Evolutionary conservation across 768 basidiomycete species (phyloP), one percentile per base, ranked within the genome.

Genomic region (Kwoniella bestiolae): DNA sequence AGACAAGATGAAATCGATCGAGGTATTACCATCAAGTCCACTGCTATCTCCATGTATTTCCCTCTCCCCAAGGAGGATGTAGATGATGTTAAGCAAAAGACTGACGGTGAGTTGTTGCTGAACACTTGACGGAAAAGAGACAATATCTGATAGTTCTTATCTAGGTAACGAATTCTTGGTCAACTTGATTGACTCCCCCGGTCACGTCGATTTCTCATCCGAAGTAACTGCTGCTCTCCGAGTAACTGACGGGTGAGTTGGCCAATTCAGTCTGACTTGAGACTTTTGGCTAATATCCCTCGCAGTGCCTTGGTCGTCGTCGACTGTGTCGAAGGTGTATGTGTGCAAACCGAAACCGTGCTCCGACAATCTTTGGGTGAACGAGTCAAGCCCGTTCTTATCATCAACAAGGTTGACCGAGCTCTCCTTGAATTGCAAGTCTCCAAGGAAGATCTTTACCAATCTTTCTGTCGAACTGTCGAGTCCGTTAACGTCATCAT

Each of bases 341-440:
- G 95, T 83, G 96, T 98, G 45, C 96, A 99, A 84, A 99, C 96
- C 80, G 96, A 98, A 85, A 99, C 96, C 16, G 96, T 99, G 63
- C 87, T 99, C 63, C 93, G 96, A 74, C 96, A 99, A 81, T 91
- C 96, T 60, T 87, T 99, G 47, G 87, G 89, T 45, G 96, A 99
- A 85, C 94, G 96, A 83, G 98, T 99, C 86, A 98, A 96, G 85
- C 96, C 96, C 72, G 96, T 99, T 78, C 89, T 97, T 77, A 88
- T 97, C 84, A 96, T 99, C 85, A 99, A 99, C 89, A 99, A 99
- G 86, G 94, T 99, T 78, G 96, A 99, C 84, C 95, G 96, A 79
- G 96, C 96, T 65, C 88, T 99, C 56, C 91, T 99, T 77, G 96
- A 99, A 84, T 89, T 99, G 52, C 96, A 99, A 83, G 91, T 97